Evolutionary conservation across 2,329 filamentous ascomycete genomes (phyloP).

Genomic region (Ramularia endophylla): DNA sequence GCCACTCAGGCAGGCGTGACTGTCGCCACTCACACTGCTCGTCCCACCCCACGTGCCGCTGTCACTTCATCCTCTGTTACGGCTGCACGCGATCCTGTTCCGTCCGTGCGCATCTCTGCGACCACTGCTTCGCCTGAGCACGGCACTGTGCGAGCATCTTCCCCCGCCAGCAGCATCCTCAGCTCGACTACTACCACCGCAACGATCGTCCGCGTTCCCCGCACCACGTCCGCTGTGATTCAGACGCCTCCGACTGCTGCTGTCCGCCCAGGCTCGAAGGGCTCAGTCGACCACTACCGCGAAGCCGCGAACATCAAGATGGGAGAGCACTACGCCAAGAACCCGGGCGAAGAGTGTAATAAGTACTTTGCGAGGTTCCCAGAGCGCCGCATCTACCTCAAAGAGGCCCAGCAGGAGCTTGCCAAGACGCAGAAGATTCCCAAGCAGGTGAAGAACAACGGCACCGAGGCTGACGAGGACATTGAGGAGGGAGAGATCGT

Average conservation of each 20-base stretch:
- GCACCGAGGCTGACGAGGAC: neutral
- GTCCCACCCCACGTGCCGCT: neutral
- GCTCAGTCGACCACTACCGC: no score
- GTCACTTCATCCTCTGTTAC: neutral
- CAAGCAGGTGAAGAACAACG: neutral
- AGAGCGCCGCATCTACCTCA: neutral
- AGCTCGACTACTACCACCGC: neutral
- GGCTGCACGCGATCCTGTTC: no score
- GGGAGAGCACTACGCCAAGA: neutral
- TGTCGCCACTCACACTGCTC: neutral
- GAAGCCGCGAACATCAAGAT: neutral
- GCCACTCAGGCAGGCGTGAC: neutral
- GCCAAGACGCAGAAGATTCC: neutral
- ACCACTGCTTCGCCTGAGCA: neutral
- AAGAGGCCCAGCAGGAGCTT: neutral
- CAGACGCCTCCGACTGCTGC: no score
- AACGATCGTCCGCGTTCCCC: neutral
- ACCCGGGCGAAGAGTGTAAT: no score
- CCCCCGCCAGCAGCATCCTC: neutral
- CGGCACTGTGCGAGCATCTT: neutral
- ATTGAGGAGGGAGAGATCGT: neutral
- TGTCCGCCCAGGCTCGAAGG: no score
- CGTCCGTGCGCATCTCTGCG: neutral
- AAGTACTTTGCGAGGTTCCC: neutral
- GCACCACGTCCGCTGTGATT: neutral